Evolutionary conservation across 768 basidiomycete species (phyloP).

Genomic region (Trametes punicea): DNA sequence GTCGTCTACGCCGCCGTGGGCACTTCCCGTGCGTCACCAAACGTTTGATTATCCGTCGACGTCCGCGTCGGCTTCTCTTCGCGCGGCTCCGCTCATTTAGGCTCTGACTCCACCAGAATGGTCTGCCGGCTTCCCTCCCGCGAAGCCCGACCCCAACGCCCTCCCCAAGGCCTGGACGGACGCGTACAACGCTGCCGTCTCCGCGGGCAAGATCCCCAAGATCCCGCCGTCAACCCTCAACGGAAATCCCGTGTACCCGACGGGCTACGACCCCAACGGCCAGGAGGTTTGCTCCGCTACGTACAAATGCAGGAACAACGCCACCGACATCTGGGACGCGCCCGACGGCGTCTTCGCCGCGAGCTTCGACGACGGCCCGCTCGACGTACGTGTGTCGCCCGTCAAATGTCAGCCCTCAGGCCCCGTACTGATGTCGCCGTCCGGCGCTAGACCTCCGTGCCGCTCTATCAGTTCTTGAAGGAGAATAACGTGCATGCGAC

Average conservation of each 20-base stretch:
- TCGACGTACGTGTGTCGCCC: slow-evolving; percentile 34
- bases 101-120: slow-evolving; percentile 44
- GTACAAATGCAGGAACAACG: slow-evolving; percentile 54
- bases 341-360: slow-evolving; percentile 64
- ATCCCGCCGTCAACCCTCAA: slow-evolving; percentile 46
- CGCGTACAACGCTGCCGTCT: slow-evolving; percentile 64
- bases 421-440: slow-evolving; percentile 3
- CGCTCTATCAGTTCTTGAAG: slow-evolving; percentile 64
- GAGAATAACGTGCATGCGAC: slow-evolving; percentile 69
- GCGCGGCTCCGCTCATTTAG: slow-evolving; percentile 1
- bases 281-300: slow-evolving; percentile 72
- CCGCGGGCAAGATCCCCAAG: slow-evolving; percentile 70
- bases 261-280: slow-evolving; percentile 39
- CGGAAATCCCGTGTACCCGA: slow-evolving; percentile 37
- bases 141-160: slow-evolving; percentile 36
- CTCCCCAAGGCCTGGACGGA: slow-evolving; percentile 71
- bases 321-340: slow-evolving; percentile 70
- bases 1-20: slow-evolving; percentile 53
- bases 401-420: slow-evolving; percentile 34
- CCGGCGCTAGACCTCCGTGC: slow-evolving; percentile 29
- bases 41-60: background rate
- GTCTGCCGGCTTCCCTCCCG: slow-evolving; percentile 55
- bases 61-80: background rate
- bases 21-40: slow-evolving; percentile 45
- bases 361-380: slow-evolving; percentile 82